Evolutionary conservation across 768 basidiomycete species (phyloP), one percentile per base, ranked within the genome.

Genomic region (Hygrocybe coccinea): DNA sequence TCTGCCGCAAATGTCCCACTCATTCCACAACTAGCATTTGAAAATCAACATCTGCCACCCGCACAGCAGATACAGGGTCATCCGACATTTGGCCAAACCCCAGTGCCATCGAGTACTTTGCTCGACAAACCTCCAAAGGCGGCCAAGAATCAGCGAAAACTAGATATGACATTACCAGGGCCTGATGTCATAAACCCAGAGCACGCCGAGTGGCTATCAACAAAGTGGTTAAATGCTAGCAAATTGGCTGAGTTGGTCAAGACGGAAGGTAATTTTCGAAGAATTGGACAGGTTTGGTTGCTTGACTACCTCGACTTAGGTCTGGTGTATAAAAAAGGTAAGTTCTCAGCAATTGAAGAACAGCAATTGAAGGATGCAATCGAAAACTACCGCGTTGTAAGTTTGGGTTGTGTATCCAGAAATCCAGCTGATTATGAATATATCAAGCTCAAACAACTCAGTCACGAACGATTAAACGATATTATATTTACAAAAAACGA

Each of bases 261-360:
- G 65, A 80, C 76, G 22, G 79, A 89, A 74, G 89, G 90, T 87
- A 55, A 10, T 56, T 43, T 35, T 17, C 12, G 3, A 17, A 41
- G 6, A 10, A 17, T 44, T 44, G 21, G 33, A 34, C 24, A 19
- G 14, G 35, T 37, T 22, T 11, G 37, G 34, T 33, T 19, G 19
- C 24, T 50, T 36, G 29, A 54, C 46, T 12, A 57, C 22, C 37
- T 38, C 37, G 1, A 44, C 57, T 21, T 55, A 91, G 89, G 89
- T 33, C 79, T 92, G n/a, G 79, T 88, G 2, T 91, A 89, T 68
- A 91, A 86, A 71, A 91, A 91, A 69, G 90, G 90, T 12, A 91
- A 89, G 65, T 93, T 93, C 63, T 90, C 89, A 22, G 81, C 85
- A 0, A 83, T 83, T 39, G 90, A 93, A 64, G 86, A 84, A 55